Evolutionary conservation across 352 stramenopile genomes (phyloP), one percentile per base, ranked within the genome.

Genomic region (Phytophthora vignae): DNA sequence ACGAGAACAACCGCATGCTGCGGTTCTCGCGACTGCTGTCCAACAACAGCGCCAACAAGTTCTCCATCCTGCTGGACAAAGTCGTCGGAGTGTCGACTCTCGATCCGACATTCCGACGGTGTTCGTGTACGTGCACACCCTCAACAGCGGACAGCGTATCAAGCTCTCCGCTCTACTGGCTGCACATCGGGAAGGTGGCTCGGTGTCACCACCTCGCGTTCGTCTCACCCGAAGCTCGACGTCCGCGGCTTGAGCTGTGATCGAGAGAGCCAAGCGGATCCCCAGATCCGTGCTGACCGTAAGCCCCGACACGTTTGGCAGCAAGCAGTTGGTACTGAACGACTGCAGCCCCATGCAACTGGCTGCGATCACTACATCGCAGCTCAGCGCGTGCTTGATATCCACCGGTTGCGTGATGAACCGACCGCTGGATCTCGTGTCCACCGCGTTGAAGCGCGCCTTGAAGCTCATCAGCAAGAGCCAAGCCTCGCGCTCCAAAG

Each of bases 131-230:
- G 2, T 48, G 4, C 8, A 38, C 55, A 17, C 6, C 14, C 42
- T 12, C 42, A 7, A 8, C 31, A 7, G 22, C 12, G 29, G 64
- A 66, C 10, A 44, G 33, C 21, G 11, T 14, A 2, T 21, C 21
- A 3, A 50, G 25, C 10, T 38, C 36, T 4, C 10, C 17, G 8
- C 50, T 91, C n/a, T 81, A 76, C 42, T 91, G 83, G 84, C 46
- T 92, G 40, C 72, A 82, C 10, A 56, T 90, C 7, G 80, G 69
- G 19, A 67, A 68, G 9, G 62, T 90, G 19, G 71, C 69, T 44
- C 82, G 77, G 21, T 86, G 80, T 22, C 77, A 89, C 31, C 80
- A 88, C 59, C 21, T 91, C 7, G 82, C 79, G 6, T 89, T 91
- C 36, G 73, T 70, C 0, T 77, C 64, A 1, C 25, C 21, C 6